Base-by-base conservation (phyloP, 2,329 filamentous ascomycete species). In the Stylonectria norvegica region DNA sequence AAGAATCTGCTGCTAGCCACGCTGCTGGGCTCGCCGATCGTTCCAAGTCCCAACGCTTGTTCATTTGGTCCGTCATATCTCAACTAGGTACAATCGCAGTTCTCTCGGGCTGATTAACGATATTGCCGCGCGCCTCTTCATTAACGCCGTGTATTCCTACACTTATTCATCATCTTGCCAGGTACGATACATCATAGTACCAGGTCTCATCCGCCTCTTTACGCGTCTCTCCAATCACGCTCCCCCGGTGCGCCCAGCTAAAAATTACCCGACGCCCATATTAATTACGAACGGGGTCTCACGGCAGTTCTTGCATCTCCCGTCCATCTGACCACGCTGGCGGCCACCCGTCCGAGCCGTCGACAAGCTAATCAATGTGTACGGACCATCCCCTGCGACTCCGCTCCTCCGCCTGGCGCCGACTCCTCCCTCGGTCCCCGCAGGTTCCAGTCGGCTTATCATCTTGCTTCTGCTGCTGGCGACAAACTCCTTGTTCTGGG, bases 61-160 rank as follows among this genome's bases (percentile, higher is more conserved):
- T 37, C 20, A 23, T 23, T 25, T 25, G 36, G 33, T 33, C 39
- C 41, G 40, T 54, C 48, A 46, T 19, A 50, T 47, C 44, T 52
- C 50, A 46, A 35, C 35, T 49, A 49, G 53, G 44, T 29, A 47
- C 52, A 42, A 52, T 56, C 44, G 39, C 33, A n/a, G n/a, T n/a
- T n/a, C n/a, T n/a, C n/a, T n/a, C n/a, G n/a, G n/a, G n/a, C n/a
- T n/a, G n/a, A n/a, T n/a, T n/a, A n/a, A n/a, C n/a, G n/a, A n/a
- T n/a, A n/a, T n/a, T n/a, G n/a, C n/a, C n/a, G n/a, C n/a, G n/a
- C n/a, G n/a, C n/a, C n/a, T n/a, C n/a, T n/a, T n/a, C n/a, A n/a
- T n/a, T n/a, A n/a, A n/a, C n/a, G n/a, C n/a, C n/a, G n/a, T n/a
- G n/a, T n/a, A n/a, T n/a, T n/a, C n/a, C n/a, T n/a, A n/a, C n/a